A percentile compares a stretch with the other conserved stretches of the same genome.
phyloP scores from a whole-genome alignment of 768 basidiomycete genomes.

The Lenzites betulinus region DNA sequence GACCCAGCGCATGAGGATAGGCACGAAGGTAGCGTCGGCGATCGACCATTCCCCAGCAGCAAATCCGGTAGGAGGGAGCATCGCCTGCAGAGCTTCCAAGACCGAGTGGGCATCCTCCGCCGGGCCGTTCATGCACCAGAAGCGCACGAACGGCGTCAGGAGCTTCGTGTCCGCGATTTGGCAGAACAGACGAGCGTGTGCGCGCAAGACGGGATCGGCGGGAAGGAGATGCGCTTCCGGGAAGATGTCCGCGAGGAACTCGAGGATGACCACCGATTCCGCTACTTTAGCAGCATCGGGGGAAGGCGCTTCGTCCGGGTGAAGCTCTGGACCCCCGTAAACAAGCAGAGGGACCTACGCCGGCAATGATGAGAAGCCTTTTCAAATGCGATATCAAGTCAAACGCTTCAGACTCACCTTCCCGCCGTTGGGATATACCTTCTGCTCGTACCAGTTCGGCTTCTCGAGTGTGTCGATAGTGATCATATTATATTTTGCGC shows the following conservation, averaged over 20 bases:
- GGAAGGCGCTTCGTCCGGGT: conserved; percentile 54
- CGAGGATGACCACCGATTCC: conserved; percentile 46
- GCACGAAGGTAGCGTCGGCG: conserved; percentile 61
- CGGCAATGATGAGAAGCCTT: conserved; percentile 27
- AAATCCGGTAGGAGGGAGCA: conserved; percentile 50
- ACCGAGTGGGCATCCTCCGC: conserved; percentile 44
- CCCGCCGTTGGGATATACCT: conserved; percentile 66
- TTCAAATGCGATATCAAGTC: not conserved
- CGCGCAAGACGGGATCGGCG: conserved; percentile 53
- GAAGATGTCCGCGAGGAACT: conserved; percentile 64
- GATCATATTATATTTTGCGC: conserved; percentile 48
- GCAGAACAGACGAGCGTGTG: conserved; percentile 62
- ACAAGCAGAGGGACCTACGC: conserved; percentile 56
- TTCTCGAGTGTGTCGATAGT: conserved; percentile 65
- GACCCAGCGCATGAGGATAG: conserved; percentile 57
- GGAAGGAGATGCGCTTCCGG: conserved; percentile 51
- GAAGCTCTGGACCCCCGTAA: conserved; percentile 59
- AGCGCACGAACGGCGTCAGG: conserved; percentile 38
- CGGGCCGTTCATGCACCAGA: conserved; percentile 37
- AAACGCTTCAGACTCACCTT: not conserved
- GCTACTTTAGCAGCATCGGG: conserved; percentile 43
- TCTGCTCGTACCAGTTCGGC: conserved; percentile 65
- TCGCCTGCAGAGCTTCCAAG: conserved; percentile 49
- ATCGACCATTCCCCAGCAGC: conserved; percentile 50
- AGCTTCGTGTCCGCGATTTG: conserved; percentile 51